Conservation (phyloP, 2,329 filamentous ascomycete species). For the Paecilomyces niveus region DNA sequence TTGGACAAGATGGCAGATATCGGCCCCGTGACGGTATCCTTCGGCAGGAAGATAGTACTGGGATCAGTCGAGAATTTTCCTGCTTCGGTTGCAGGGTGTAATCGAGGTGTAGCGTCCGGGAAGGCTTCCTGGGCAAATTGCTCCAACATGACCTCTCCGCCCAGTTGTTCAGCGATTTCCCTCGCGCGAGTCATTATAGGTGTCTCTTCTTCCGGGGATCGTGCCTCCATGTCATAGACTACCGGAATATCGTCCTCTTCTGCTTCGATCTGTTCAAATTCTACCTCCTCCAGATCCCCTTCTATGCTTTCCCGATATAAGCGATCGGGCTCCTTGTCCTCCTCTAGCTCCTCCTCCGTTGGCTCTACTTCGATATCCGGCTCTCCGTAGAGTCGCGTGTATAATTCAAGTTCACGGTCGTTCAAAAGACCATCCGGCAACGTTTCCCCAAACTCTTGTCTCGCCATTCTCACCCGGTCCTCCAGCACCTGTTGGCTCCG, state of each 20-base stretch:
- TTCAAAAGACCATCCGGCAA: conserved; percentile 66
- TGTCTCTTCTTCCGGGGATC: conserved; percentile 18
- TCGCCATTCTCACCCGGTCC: conserved; percentile 56
- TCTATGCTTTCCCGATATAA: conserved; percentile 32
- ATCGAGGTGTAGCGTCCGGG: conserved; percentile 43
- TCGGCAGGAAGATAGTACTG: conserved; percentile 67
- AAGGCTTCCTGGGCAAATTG: conserved; percentile 35
- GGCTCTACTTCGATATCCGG: conserved; percentile 44
- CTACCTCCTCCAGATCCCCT: conserved; percentile 30
- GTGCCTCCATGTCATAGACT: conserved; percentile 24
- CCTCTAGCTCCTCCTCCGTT: conserved; percentile 19
- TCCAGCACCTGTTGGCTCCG: conserved; percentile 26
- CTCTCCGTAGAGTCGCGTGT: conserved; percentile 73
- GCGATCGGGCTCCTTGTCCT: conserved; percentile 23
- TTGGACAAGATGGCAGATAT: conserved; percentile 61
- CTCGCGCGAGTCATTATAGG: conserved; percentile 25
- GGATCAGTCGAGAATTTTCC: conserved; percentile 71
- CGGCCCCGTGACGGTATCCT: conserved; percentile 60
- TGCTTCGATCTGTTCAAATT: conserved; percentile 12
- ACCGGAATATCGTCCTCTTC: conserved; percentile 17
- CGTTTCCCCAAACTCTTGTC: conserved; percentile 68
- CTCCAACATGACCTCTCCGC: conserved; percentile 37
- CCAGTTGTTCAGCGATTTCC: conserved; percentile 33
- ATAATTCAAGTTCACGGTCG: conserved; percentile 64
- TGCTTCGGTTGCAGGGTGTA: conserved; percentile 66